These are phyloP conservation scores for Tilletia caries DNA, from an alignment of 1,284 basidiomycete genomes.

Conservation along the genomic window DNA sequence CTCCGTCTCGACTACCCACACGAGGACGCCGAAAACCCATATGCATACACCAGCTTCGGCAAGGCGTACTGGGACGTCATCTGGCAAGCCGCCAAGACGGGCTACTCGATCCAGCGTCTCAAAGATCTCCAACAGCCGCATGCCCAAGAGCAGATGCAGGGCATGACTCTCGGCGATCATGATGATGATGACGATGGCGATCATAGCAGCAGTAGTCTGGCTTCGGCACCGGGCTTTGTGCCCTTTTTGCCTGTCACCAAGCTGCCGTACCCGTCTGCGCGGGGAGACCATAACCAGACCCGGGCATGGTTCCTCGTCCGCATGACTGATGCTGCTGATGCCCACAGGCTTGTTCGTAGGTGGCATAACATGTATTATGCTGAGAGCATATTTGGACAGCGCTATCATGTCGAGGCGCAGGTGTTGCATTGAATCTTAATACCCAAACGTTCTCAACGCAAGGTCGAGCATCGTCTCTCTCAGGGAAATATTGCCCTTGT, in stretches of 20 bases:
- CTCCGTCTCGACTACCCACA: conserved; percentile 4
- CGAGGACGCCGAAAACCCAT: not conserved
- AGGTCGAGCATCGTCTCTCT: too few relatives aligned
- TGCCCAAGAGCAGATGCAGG: not conserved
- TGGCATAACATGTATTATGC: conserved; percentile 11
- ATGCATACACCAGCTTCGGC: not conserved
- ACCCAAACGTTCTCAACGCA: too few relatives aligned
- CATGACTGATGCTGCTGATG: conserved; percentile 6
- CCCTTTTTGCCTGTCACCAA: conserved; percentile 9
- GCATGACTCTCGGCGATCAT: too few relatives aligned
- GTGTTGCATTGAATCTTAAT: conserved; percentile 2
- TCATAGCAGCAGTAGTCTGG: too few relatives aligned
- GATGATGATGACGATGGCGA: too few relatives aligned
- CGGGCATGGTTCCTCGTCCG: conserved; percentile 10
- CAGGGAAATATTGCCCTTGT: too few relatives aligned
- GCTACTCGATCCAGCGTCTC: not conserved
- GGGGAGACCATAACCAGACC: not conserved
- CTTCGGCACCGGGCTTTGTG: not conserved
- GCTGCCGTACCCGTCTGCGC: not conserved
- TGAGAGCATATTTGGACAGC: not conserved
- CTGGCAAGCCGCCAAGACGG: not conserved
- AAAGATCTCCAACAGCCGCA: not conserved
- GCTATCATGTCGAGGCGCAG: not conserved
- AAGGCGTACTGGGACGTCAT: conserved; percentile 1
- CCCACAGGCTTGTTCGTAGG: not conserved